Evolutionary conservation across 225 moss, liverwort and hornwort species (phyloP).

Genomic region (Bryum argenteum): DNA sequence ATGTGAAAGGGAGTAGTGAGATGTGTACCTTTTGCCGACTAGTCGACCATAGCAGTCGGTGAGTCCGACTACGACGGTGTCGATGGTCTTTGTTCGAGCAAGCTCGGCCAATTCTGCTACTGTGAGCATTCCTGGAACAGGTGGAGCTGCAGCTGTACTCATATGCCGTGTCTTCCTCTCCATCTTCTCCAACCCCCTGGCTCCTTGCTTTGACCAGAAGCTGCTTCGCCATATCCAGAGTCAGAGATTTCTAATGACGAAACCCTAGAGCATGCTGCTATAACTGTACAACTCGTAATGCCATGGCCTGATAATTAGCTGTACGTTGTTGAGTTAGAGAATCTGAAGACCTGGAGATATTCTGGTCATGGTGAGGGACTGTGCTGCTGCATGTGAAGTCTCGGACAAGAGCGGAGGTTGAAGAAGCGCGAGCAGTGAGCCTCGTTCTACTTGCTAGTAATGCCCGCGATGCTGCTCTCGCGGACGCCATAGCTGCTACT

Average conservation of each 20-base stretch:
- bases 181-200: neutral
- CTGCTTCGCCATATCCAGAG: constrained; percentile 20
- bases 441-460: constrained; percentile 27
- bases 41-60: constrained; percentile 96
- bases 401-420: constrained; percentile 22
- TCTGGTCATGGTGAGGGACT: neutral
- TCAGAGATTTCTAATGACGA: too few relatives aligned
- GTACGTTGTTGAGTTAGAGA: neutral
- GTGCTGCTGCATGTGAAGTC: neutral
- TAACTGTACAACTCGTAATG: neutral
- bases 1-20: too few relatives aligned
- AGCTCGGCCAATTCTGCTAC: constrained; percentile 53
- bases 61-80: constrained; percentile 84
- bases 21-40: constrained; percentile 73
- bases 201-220: constrained; percentile 17
- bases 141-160: constrained; percentile 30
- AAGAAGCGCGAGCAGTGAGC: constrained; percentile 16
- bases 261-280: too few relatives aligned
- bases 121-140: constrained; percentile 68
- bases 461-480: constrained; percentile 34
- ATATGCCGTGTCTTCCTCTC: constrained; percentile 27
- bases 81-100: constrained; percentile 49
- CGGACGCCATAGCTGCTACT: constrained; percentile 41
- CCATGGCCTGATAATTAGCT: neutral
- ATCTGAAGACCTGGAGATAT: constrained; percentile 26